Base-by-base conservation (phyloP, 1,284 basidiomycete genomes). In the Chalciporus sp. region DNA sequence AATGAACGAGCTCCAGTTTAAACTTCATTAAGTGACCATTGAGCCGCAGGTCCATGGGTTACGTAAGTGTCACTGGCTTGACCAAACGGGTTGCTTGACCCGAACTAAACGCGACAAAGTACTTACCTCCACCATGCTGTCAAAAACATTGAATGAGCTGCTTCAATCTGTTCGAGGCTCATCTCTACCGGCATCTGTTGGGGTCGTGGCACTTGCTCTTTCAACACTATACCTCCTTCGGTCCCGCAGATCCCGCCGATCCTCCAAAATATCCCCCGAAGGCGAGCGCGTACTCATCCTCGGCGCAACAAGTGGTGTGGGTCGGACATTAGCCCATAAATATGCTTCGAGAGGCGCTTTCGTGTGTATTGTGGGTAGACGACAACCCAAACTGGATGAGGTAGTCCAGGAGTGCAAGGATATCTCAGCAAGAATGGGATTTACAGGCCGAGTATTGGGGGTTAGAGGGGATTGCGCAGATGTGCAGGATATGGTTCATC, bases 251-350 rank as follows among this genome's bases (percentile, higher is more conserved):
- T 40, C 53, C 0, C 55, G 51, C 26, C 58, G 66, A 40, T 53
- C 53, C 3, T 49, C 44, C 41, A 58, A 58, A 51, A 29, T 68
- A 4, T 23, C 51, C n/a, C 40, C 26, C 2, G 26, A 47, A 4
- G 12, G 76, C 8, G 92, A 95, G 65, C 83, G 90, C 1, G 88
- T 95, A 7, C 70, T 94, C 11, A 78, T 95, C 53, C 74, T 95
- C 27, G 93, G 94, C 16, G 92, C 88, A 1, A 88, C 89, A 7
- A 87, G 85, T 42, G 93, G 94, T 0, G 85, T 95, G n/a, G 94
- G 94, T 2, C 79, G 82, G 49, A 78, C 80, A 3, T 77, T 95
- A 19, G 92, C 92, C 1, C 74, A 80, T 14, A 76, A 82, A 55
- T 96, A 96, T 64, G 86, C 90, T 4, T 68, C 74, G 48, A 77